These are phyloP conservation scores for Penicillium psychrofluorescens DNA, from an alignment of 495 filamentous ascomycete genomes.

Conservation along the genomic window DNA sequence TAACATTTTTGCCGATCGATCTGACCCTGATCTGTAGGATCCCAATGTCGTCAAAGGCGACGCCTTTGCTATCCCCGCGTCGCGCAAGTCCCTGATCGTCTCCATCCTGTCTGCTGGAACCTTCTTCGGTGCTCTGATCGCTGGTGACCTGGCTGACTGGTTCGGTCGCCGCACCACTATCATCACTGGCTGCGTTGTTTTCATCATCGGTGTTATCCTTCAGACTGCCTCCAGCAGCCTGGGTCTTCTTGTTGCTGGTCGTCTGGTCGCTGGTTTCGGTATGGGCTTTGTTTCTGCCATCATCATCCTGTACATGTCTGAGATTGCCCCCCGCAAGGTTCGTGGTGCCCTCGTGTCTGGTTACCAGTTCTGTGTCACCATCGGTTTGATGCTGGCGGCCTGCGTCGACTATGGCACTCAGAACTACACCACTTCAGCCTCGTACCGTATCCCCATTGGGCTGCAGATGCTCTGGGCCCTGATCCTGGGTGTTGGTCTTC, in stretches of 20 bases:
- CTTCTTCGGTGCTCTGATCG: constrained; percentile 68
- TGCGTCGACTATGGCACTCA: constrained; percentile 65
- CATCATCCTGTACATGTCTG: constrained; percentile 69
- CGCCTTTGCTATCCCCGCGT: constrained; percentile 38
- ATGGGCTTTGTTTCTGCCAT: constrained; percentile 70
- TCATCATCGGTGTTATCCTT: constrained; percentile 55
- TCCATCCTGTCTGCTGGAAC: constrained; percentile 70
- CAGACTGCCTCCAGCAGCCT: constrained; percentile 47
- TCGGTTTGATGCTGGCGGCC: constrained; percentile 65
- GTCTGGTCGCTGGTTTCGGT: constrained; percentile 65
- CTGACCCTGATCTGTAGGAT: constrained; percentile 6
- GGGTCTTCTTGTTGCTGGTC: constrained; percentile 57
- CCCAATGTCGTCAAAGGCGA: constrained; percentile 14
- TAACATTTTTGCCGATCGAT: background rate
- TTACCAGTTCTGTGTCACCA: constrained; percentile 68
- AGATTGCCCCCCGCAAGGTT: constrained; percentile 54
- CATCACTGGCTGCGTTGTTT: constrained; percentile 57
- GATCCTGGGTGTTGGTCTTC: constrained; percentile 56
- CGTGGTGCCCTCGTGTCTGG: constrained; percentile 62
- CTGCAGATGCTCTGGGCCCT: constrained; percentile 63
- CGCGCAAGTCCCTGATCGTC: constrained; percentile 55
- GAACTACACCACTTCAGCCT: constrained; percentile 50
- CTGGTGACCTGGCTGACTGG: constrained; percentile 61
- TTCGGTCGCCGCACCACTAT: constrained; percentile 63
- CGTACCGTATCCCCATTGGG: constrained; percentile 65